These are phyloP conservation scores for Mucor irregularis DNA, from an alignment of 371 early-diverging fungal genomes.

Conservation along the genomic window DNA sequence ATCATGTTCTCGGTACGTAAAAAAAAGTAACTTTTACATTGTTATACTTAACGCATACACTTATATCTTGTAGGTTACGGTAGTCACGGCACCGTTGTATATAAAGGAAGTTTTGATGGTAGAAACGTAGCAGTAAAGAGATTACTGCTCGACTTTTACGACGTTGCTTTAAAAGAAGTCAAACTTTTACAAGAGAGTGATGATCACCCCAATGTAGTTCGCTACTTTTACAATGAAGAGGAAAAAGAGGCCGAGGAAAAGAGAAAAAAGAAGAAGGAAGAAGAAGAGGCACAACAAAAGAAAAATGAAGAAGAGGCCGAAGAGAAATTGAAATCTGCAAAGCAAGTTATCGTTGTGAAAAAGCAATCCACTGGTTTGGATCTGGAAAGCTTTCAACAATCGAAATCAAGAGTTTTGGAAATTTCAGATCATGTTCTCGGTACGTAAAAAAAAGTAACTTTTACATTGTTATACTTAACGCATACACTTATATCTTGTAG, in stretches of 20 bases:
- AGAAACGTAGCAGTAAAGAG: slow-evolving; percentile 94
- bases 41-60: too few species aligned
- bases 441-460: too few species aligned
- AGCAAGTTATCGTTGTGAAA: slow-evolving; percentile 9
- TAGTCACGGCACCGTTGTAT: slow-evolving; percentile 96
- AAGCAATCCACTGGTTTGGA: slow-evolving; percentile 28
- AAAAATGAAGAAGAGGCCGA: too few species aligned
- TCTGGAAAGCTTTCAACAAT: slow-evolving; percentile 27
- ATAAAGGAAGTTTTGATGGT: slow-evolving; percentile 88
- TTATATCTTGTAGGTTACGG: slow-evolving; percentile 81
- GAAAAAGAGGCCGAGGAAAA: background rate
- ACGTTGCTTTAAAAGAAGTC: slow-evolving; percentile 93
- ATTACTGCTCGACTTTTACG: slow-evolving; percentile 90
- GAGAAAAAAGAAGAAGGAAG: background rate
- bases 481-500: too few species aligned
- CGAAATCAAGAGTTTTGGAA: slow-evolving; percentile 33
- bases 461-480: too few species aligned
- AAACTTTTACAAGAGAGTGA: slow-evolving; percentile 89
- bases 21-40: too few species aligned
- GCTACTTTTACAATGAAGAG: slow-evolving; percentile 93
- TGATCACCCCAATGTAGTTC: slow-evolving; percentile 93
- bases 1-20: slow-evolving; percentile 41
- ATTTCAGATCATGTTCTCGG: slow-evolving; percentile 52
- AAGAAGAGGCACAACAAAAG: background rate
- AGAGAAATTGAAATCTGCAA: background rate